phyloP scores from a whole-genome alignment of 73 alveolate species.

The Paramecium pentaurelia region DNA sequence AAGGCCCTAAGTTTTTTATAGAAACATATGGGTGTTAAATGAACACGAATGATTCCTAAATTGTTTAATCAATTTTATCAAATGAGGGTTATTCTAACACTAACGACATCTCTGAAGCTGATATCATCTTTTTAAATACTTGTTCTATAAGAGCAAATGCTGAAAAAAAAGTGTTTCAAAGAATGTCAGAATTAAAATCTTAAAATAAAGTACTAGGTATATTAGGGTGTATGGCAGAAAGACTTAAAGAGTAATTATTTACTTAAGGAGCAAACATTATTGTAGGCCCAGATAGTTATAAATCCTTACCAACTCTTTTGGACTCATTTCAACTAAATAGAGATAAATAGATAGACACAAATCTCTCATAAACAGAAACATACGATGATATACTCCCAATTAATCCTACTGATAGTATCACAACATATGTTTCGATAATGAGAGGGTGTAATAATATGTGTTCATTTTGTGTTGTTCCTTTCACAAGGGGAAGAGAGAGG shows the following conservation, averaged over 20 bases:
- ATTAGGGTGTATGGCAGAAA: constrained; percentile 90
- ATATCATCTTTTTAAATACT: constrained; percentile 76
- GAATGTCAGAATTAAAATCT: constrained; percentile 59
- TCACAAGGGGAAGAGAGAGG: constrained; percentile 91
- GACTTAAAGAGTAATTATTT: constrained; percentile 71
- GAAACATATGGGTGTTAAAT: constrained; percentile 2
- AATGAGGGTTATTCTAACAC: constrained; percentile 5
- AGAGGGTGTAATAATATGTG: constrained; percentile 96
- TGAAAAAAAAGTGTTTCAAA: constrained; percentile 78
- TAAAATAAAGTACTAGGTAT: constrained; percentile 69
- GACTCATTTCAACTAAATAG: constrained; percentile 4
- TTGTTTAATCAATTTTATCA: neutral
- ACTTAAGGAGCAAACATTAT: constrained; percentile 75
- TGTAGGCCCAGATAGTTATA: constrained; percentile 88
- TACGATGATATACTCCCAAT: constrained; percentile 86
- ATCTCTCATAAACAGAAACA: constrained; percentile 80
- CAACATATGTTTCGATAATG: constrained; percentile 87
- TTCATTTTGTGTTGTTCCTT: constrained; percentile 88
- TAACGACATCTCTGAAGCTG: constrained; percentile 55
- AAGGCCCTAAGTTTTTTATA: neutral
- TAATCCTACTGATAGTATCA: constrained; percentile 33
- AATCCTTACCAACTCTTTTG: constrained; percentile 74
- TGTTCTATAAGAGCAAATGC: constrained; percentile 90
- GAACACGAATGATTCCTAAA: neutral
- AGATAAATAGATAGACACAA: constrained; percentile 70